Conservation (phyloP, 179 eudicot genomes). For the Camellia oleifera region DNA sequence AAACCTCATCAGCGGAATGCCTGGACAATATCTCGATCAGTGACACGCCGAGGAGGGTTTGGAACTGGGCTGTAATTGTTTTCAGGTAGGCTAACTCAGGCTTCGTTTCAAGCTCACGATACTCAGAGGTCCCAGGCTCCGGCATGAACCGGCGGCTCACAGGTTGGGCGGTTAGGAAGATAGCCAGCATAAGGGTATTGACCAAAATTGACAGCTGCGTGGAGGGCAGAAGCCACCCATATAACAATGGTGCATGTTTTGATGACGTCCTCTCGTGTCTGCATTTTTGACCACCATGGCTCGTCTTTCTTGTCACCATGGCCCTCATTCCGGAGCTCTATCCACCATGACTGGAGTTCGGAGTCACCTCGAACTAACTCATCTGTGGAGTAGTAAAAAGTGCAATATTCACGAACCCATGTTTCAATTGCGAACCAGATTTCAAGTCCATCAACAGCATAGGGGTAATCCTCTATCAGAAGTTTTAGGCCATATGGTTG, state of each 20-base stretch:
- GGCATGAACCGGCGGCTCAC: constrained; percentile 60
- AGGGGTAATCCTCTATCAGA: constrained; percentile 75
- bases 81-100: constrained; percentile 53
- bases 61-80: constrained; percentile 48
- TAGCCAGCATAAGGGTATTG: constrained; percentile 77
- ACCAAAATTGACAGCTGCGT: constrained; percentile 75
- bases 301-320: constrained; percentile 67
- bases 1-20: constrained; percentile 60
- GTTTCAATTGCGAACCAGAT: constrained; percentile 72
- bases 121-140: constrained; percentile 49
- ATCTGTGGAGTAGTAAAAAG: constrained; percentile 45
- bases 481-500: constrained; percentile 48
- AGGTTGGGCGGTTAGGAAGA: constrained; percentile 72
- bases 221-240: constrained; percentile 75
- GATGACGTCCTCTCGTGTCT: constrained; percentile 37
- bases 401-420: constrained; percentile 65
- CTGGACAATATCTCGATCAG: constrained; percentile 61
- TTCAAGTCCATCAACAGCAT: constrained; percentile 76
- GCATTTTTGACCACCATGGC: constrained; percentile 69
- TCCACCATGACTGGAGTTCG: constrained; percentile 75
- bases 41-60: constrained; percentile 49
- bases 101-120: constrained; percentile 40
- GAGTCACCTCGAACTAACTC: constrained; percentile 35
- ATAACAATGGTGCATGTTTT: constrained; percentile 60
- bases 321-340: constrained; percentile 52